phyloP scores from a whole-genome alignment of 2,329 filamentous ascomycete species.

The Triangularia setosa region DNA sequence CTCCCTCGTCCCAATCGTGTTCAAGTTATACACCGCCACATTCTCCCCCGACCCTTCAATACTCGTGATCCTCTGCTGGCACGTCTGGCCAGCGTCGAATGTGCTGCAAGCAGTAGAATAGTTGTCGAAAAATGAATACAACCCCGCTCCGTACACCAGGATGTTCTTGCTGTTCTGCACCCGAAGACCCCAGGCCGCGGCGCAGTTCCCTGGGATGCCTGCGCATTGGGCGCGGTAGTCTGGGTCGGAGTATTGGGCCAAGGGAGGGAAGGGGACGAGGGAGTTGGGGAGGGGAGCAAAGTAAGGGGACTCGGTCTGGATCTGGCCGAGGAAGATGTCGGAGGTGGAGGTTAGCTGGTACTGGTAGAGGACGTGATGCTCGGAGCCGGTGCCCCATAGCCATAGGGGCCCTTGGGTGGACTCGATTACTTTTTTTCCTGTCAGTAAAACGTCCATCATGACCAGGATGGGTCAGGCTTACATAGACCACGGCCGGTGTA shows the following conservation, averaged over 20 bases:
- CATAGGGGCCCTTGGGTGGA: slow-evolving; percentile 46
- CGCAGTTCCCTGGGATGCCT: slow-evolving; percentile 36
- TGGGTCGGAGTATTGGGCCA: slow-evolving; percentile 44
- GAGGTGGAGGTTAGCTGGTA: slow-evolving; percentile 60
- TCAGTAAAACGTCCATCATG: not conserved
- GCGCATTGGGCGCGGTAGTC: slow-evolving; percentile 46
- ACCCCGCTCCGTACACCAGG: slow-evolving; percentile 57
- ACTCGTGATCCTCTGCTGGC: slow-evolving; percentile 43
- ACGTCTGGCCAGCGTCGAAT: slow-evolving; percentile 39
- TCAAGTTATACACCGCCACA: slow-evolving; percentile 42
- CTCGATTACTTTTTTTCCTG: slow-evolving; percentile 36
- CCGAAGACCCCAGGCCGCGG: slow-evolving; percentile 61
- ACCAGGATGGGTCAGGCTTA: not conserved
- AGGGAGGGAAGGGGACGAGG: slow-evolving; percentile 50
- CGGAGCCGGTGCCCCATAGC: slow-evolving; percentile 62
- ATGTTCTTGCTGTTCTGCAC: slow-evolving; percentile 54
- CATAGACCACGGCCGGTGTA: slow-evolving; percentile 47
- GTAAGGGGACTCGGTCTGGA: slow-evolving; percentile 66
- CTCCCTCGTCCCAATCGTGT: slow-evolving; percentile 40
- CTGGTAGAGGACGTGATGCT: slow-evolving; percentile 64
- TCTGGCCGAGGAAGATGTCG: slow-evolving; percentile 60
- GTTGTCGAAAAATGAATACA: slow-evolving; percentile 67
- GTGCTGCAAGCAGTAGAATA: slow-evolving; percentile 52
- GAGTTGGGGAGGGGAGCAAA: slow-evolving; percentile 63
- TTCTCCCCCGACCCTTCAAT: slow-evolving; percentile 29